A percentile compares a stretch with the other conserved stretches of the same genome.
Conservation (phyloP, 805 yeast genomes). For the Kodamaea restingae region DNA sequence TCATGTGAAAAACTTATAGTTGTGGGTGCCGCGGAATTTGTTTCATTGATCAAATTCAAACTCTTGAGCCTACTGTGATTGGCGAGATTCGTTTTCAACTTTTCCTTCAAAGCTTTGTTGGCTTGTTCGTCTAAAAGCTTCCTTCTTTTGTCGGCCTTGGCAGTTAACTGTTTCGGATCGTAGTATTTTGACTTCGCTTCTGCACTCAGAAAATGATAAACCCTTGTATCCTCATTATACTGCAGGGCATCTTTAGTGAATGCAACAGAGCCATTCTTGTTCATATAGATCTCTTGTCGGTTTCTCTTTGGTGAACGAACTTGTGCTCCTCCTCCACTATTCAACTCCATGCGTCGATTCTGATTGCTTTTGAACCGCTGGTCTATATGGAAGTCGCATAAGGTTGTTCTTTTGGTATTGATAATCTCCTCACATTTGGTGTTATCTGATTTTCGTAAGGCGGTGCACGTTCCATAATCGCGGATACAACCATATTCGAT, state of each 20-base stretch:
- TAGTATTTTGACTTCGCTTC: constrained; percentile 28
- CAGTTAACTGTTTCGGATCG: constrained; percentile 43
- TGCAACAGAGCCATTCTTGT: constrained; percentile 18
- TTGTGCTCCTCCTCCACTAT: constrained; percentile 55
- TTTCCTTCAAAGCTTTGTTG: constrained; percentile 35
- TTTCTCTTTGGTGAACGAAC: constrained; percentile 51
- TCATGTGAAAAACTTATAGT: constrained; percentile 19
- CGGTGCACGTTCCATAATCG: constrained; percentile 66
- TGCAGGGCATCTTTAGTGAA: constrained; percentile 14
- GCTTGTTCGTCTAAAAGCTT: constrained; percentile 25
- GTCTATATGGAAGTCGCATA: constrained; percentile 74
- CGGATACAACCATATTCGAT: constrained; percentile 71
- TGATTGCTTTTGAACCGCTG: constrained; percentile 46
- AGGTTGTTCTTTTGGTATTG: constrained; percentile 46
- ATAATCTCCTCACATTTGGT: constrained; percentile 57
- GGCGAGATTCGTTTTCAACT: constrained; percentile 21
- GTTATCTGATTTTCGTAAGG: constrained; percentile 42
- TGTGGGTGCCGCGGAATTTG: too few relatives aligned
- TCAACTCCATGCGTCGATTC: constrained; percentile 73
- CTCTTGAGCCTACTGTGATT: constrained; percentile 18
- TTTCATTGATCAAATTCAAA: constrained; percentile 18
- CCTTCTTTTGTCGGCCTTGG: constrained; percentile 32
- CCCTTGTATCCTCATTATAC: constrained; percentile 21
- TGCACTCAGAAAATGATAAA: constrained; percentile 15
- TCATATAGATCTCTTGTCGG: constrained; percentile 37